Evolutionary conservation across 139 green algal species (phyloP).

Genomic region (Chlorella vulgaris): DNA sequence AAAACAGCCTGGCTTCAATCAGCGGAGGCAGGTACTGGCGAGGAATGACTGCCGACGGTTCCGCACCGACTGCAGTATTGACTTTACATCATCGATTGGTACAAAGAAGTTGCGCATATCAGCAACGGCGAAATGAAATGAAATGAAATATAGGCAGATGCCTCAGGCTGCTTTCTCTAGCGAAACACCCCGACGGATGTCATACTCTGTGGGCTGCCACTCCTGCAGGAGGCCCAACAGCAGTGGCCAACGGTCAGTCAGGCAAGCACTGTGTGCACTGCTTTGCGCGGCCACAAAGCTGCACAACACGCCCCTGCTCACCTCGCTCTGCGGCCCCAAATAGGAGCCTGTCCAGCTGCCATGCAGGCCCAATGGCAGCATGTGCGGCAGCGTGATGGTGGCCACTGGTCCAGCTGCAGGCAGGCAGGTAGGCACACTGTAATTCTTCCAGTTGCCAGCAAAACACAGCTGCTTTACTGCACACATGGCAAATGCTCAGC

Average conservation of each 20-base stretch:
- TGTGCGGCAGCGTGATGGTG: constrained; percentile 39
- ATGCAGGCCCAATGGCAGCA: constrained; percentile 43
- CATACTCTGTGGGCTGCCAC: constrained; percentile 6
- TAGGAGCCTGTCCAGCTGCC: constrained; percentile 33
- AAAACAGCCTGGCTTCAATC: no score
- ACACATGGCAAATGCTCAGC: neutral
- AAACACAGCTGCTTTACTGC: neutral
- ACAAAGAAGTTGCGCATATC: no score
- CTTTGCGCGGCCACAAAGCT: neutral
- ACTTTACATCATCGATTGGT: no score
- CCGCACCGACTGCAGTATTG: no score
- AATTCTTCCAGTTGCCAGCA: no score
- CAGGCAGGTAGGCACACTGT: no score
- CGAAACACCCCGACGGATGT: constrained; percentile 27
- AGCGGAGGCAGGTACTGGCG: no score
- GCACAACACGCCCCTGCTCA: neutral
- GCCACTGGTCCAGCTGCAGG: constrained; percentile 24
- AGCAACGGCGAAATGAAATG: no score
- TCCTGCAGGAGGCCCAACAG: constrained; percentile 9
- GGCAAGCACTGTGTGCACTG: no score
- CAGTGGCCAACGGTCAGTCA: no score
- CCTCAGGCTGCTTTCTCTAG: neutral
- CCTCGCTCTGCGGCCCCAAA: constrained; percentile 17
- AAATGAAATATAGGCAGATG: no score
- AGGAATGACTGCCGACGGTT: no score